A percentile compares a stretch with the other conserved stretches of the same genome.
Evolutionary conservation across 176 grass and related monocot species (phyloP).

Genomic region (Carex myosuroides): DNA sequence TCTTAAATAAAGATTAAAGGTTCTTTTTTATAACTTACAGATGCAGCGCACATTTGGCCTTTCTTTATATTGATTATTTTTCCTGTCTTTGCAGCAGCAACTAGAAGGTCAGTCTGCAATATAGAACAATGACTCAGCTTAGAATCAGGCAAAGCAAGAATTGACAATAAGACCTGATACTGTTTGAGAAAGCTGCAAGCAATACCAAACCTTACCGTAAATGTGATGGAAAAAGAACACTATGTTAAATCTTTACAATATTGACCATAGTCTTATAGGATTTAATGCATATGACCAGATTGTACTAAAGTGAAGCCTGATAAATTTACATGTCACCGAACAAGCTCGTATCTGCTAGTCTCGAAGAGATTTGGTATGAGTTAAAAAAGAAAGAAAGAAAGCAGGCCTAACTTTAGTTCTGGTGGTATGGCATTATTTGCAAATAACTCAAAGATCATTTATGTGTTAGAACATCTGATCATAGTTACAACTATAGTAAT

Average conservation of each 20-base stretch:
- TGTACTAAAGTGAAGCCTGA: background rate
- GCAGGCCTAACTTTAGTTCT: background rate
- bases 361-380: background rate
- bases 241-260: background rate
- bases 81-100: slow-evolving; percentile 82
- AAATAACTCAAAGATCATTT: background rate
- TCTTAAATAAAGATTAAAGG: too few species aligned
- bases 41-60: slow-evolving; percentile 91
- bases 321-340: background rate
- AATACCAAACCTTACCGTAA: background rate
- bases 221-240: background rate
- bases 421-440: background rate
- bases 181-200: background rate
- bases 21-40: slow-evolving; percentile 46
- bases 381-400: background rate
- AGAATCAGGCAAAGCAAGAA: background rate
- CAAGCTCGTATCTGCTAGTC: background rate
- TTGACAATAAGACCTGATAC: background rate
- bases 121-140: slow-evolving; percentile 14
- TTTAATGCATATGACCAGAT: background rate
- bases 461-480: background rate
- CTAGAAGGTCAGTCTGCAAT: slow-evolving; percentile 83
- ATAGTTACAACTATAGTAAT: background rate
- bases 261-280: slow-evolving; percentile 5
- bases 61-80: slow-evolving; percentile 99